Evolutionary conservation across 352 stramenopile species (phyloP).

Genomic region (Phytophthora fragariae): DNA sequence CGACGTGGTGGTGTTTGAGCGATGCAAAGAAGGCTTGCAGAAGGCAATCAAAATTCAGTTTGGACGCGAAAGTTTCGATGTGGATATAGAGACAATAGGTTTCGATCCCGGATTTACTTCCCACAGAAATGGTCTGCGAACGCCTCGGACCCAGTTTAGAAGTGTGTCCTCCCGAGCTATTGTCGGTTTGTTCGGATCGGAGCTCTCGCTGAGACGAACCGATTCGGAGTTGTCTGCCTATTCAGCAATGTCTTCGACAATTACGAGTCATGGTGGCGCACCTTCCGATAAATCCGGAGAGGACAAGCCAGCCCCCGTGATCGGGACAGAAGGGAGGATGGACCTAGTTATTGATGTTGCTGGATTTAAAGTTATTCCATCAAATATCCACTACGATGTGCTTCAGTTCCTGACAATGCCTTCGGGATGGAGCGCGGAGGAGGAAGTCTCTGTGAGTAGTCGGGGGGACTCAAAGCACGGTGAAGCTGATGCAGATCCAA

Average conservation of each 20-base stretch:
- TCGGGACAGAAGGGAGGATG: slow-evolving; percentile 54
- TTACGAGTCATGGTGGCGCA: slow-evolving; percentile 18
- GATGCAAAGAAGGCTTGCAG: slow-evolving; percentile 42
- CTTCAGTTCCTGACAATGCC: slow-evolving; percentile 69
- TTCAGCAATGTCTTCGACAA: slow-evolving; percentile 39
- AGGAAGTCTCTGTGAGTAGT: slow-evolving; percentile 36
- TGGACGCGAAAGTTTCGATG: slow-evolving; percentile 49
- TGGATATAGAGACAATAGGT: slow-evolving; percentile 48
- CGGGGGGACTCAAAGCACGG: slow-evolving; percentile 10
- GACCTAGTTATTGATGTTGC: slow-evolving; percentile 77
- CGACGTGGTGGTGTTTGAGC: slow-evolving; percentile 79
- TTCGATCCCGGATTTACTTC: slow-evolving; percentile 54
- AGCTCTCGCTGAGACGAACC: slow-evolving; percentile 42
- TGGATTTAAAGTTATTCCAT: slow-evolving; percentile 82
- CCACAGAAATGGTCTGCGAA: slow-evolving; percentile 30
- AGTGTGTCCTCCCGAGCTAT: slow-evolving; percentile 54
- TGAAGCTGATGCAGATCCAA: slow-evolving; percentile 15
- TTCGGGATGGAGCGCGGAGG: slow-evolving; percentile 30
- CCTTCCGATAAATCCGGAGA: slow-evolving; percentile 29
- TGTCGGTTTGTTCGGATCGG: slow-evolving; percentile 43
- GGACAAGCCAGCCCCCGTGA: slow-evolving; percentile 15
- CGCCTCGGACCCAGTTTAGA: slow-evolving; percentile 42
- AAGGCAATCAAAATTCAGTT: slow-evolving; percentile 77
- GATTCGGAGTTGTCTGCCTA: slow-evolving; percentile 46
- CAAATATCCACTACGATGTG: slow-evolving; percentile 85